Conservation (phyloP, 1,139 yeast genomes). For the Blastobotrys malaysiensis region DNA sequence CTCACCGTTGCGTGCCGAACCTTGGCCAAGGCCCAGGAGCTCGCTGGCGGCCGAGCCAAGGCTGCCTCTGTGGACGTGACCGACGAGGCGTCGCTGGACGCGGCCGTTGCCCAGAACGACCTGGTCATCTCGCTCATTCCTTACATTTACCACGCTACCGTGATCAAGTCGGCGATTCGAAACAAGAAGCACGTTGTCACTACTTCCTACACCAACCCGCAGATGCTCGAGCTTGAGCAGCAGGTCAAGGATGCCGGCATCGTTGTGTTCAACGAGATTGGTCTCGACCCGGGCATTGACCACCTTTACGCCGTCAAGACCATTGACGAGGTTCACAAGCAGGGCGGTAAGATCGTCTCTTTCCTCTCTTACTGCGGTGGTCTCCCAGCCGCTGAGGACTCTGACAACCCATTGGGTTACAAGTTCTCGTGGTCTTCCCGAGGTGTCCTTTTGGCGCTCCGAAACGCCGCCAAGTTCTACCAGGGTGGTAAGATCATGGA, state of each 20-base stretch:
- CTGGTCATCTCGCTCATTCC: slow-evolving; percentile 93
- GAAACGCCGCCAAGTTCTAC: slow-evolving; percentile 89
- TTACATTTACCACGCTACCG: slow-evolving; percentile 87
- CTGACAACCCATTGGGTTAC: slow-evolving; percentile 97
- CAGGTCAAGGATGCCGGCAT: slow-evolving; percentile 43
- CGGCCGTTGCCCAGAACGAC: slow-evolving; percentile 70
- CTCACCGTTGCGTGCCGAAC: slow-evolving; percentile 96
- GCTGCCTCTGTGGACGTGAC: slow-evolving; percentile 88
- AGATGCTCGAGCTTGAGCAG: slow-evolving; percentile 47
- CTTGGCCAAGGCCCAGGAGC: slow-evolving; percentile 71
- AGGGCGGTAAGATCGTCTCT: slow-evolving; percentile 87
- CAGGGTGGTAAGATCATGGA: slow-evolving; percentile 77
- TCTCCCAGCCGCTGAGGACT: slow-evolving; percentile 94
- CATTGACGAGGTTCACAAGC: slow-evolving; percentile 89
- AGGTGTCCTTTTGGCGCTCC: slow-evolving; percentile 91
- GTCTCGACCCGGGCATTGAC: slow-evolving; percentile 95
- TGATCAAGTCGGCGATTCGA: slow-evolving; percentile 89
- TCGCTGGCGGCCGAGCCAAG: slow-evolving; percentile 75
- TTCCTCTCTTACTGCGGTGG: slow-evolving; percentile 98
- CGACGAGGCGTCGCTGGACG: slow-evolving; percentile 69
- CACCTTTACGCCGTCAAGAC: slow-evolving; percentile 98
- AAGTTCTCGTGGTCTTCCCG: slow-evolving; percentile 99
- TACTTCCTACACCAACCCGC: slow-evolving; percentile 93
- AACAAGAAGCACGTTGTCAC: slow-evolving; percentile 90
- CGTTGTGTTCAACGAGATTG: slow-evolving; percentile 46